Conservation (phyloP, 73 alveolate species). For the Durusdinium trenchii region DNA sequence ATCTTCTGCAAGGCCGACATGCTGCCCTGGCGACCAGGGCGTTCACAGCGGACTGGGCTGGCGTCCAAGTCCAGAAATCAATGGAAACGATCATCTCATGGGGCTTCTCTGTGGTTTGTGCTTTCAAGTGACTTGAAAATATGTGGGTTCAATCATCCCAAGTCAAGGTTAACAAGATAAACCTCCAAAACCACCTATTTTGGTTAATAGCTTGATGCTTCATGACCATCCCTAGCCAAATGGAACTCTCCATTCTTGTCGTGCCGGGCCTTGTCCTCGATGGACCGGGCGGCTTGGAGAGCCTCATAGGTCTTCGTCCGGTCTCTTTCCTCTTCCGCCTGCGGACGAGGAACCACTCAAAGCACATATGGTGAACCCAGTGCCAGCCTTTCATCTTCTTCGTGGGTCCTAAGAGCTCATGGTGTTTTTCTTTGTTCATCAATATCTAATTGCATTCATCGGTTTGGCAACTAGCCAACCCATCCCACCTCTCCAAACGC, state of each 20-base stretch:
- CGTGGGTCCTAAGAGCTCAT: neutral
- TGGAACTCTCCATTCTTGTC: neutral
- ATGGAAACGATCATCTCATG: too few species aligned
- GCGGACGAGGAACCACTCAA: neutral
- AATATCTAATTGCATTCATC: neutral
- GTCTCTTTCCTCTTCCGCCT: constrained; percentile 48
- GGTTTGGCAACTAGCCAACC: neutral
- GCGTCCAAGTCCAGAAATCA: too few species aligned
- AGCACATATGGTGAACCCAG: too few species aligned
- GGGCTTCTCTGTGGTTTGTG: neutral
- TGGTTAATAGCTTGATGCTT: neutral
- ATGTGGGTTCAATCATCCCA: neutral
- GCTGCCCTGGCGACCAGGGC: constrained; percentile 40
- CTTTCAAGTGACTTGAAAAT: neutral
- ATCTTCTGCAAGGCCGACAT: constrained; percentile 15
- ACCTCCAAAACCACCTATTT: too few species aligned
- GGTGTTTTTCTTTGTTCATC: neutral
- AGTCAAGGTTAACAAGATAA: too few species aligned
- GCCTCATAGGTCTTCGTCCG: constrained; percentile 24
- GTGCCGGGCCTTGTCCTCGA: constrained; percentile 13
- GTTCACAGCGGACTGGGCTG: too few species aligned
- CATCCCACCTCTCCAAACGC: neutral
- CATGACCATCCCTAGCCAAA: neutral
- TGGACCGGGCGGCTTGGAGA: constrained; percentile 1
- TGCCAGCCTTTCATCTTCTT: neutral